Evolutionary conservation across 2,329 filamentous ascomycete species (phyloP), one percentile per base, ranked within the genome.

Genomic region (Fusarium sp.): DNA sequence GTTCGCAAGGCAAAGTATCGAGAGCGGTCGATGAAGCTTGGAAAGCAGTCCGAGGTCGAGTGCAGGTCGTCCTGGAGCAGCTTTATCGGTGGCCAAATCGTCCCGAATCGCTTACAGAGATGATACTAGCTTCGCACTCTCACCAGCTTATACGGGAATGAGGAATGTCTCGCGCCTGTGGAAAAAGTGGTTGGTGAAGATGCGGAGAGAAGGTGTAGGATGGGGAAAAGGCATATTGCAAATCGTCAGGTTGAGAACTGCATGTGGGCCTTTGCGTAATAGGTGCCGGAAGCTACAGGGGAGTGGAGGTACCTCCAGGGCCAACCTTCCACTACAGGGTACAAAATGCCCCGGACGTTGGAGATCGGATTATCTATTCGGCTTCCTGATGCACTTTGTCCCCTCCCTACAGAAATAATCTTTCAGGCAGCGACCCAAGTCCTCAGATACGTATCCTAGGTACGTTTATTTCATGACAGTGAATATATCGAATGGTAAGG

Each of bases 211-310:
- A 71, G 64, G 59, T 74, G 70, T 58, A 72, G 71, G 69, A 71
- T 74, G 71, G 66, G 60, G 70, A 72, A 78, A 76, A 77, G 75
- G 71, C 65, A 72, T 71, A 72, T 74, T 76, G 71, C 76, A 78
- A 78, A 78, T 78, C 73, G 74, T 78, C 77, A 79, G 77, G 76
- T 78, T 75, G 74, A 75, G 65, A 74, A 69, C 70, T 73, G 75
- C 71, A 78, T 69, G 78, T 80, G 79, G 79, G 78, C 74, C 79
- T 79, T 75, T 80, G 79, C 78, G 78, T 80, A 80, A 80, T 80
- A 74, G 77, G 67, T 73, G 73, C 72, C 62, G 61, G 70, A 69
- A 72, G 69, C 62, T 72, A 63, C 72, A 56, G 58, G 53, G 62
- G 59, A 60, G 68, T 49, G 43, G 58, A 73, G 58, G 72, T 74